phyloP scores from a whole-genome alignment of 441 rosid species.

The Adansonia gregorii region DNA sequence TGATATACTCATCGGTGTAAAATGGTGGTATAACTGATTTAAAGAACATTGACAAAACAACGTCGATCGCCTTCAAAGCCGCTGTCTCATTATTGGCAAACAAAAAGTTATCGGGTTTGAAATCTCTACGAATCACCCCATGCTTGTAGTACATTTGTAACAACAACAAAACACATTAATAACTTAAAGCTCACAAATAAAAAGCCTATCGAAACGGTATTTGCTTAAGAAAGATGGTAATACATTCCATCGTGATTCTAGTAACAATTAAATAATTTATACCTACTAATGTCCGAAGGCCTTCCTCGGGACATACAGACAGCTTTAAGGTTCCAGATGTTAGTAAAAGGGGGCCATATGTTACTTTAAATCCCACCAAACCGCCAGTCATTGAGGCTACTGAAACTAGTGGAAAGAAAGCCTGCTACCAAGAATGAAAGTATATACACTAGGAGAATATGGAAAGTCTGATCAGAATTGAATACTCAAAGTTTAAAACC shows the following conservation, averaged over 20 bases:
- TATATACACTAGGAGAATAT: too few relatives aligned
- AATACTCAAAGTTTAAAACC: not conserved
- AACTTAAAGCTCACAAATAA: not conserved
- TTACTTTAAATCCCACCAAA: not conserved
- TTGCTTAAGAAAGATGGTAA: not conserved
- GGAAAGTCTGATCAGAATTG: too few relatives aligned
- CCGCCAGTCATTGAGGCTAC: not conserved
- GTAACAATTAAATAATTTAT: not conserved
- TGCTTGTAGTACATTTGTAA: conserved; percentile 64
- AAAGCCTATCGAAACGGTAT: not conserved
- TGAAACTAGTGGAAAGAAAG: not conserved
- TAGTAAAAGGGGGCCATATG: not conserved
- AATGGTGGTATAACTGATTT: conserved; percentile 53
- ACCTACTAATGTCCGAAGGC: not conserved
- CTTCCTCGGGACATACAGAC: not conserved
- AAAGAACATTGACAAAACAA: conserved; percentile 74
- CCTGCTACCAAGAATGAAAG: too few relatives aligned
- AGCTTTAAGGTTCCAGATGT: not conserved
- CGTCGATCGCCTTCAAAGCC: conserved; percentile 70
- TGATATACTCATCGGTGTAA: not conserved
- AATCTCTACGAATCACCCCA: conserved; percentile 71
- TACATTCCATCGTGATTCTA: not conserved
- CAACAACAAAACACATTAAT: not conserved
- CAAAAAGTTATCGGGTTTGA: conserved; percentile 69
- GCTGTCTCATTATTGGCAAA: conserved; percentile 66